These are phyloP conservation scores for Monosporozyma aquatica DNA, from an alignment of 805 yeast species.

Conservation along the genomic window DNA sequence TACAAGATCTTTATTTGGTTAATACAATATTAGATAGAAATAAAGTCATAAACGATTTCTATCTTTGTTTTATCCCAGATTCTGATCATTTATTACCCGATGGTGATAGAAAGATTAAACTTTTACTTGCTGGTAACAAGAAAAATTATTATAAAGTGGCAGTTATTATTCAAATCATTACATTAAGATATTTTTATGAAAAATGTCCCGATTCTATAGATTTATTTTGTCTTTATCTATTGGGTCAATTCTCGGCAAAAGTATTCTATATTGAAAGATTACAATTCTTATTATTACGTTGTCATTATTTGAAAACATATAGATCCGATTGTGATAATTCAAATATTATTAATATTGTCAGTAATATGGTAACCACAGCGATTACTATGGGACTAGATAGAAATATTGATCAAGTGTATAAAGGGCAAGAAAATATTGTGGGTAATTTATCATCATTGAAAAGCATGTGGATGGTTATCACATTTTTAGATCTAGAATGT, in stretches of 20 bases:
- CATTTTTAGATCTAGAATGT: slow-evolving; percentile 18
- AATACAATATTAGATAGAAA: slow-evolving; percentile 13
- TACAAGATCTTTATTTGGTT: slow-evolving; percentile 9
- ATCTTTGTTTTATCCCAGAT: slow-evolving; percentile 10
- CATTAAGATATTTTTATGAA: slow-evolving; percentile 10
- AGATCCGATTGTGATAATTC: slow-evolving; percentile 22
- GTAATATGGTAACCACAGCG: slow-evolving; percentile 13
- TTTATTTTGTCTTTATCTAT: slow-evolving; percentile 16
- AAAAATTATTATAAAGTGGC: slow-evolving; percentile 24
- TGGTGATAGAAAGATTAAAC: slow-evolving; percentile 7
- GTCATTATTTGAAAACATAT: slow-evolving; percentile 3
- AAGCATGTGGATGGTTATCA: slow-evolving; percentile 22
- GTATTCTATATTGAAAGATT: slow-evolving; percentile 22
- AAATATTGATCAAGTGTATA: slow-evolving; percentile 13
- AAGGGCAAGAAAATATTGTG: slow-evolving; percentile 10
- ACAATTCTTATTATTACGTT: slow-evolving; percentile 21
- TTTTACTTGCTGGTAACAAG: slow-evolving; percentile 10
- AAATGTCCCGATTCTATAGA: slow-evolving; percentile 15
- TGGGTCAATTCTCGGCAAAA: slow-evolving; percentile 25
- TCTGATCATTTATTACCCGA: slow-evolving; percentile 4
- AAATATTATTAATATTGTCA: slow-evolving; percentile 11
- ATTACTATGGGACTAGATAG: slow-evolving; percentile 20
- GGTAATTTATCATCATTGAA: slow-evolving; percentile 18
- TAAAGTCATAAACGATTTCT: slow-evolving; percentile 19
- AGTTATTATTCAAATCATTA: slow-evolving; percentile 19